phyloP scores from a whole-genome alignment of 1,139 yeast species.

The Geotrichum aggregatum region DNA sequence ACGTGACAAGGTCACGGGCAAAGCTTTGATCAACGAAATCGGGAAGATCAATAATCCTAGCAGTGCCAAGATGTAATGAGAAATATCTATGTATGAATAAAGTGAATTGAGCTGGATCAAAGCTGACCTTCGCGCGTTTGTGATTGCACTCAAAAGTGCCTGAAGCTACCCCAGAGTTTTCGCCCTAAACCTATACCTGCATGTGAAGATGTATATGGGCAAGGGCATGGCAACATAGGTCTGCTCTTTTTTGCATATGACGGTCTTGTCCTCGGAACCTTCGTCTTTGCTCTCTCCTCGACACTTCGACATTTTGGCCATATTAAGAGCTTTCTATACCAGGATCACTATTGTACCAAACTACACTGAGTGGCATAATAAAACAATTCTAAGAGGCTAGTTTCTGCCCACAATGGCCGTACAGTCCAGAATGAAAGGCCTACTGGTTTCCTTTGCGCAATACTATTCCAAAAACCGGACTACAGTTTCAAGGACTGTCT shows the following conservation, averaged over 20 bases:
- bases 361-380: too few species aligned
- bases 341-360: too few species aligned
- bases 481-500: conserved; percentile 31
- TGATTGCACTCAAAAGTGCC: too few species aligned
- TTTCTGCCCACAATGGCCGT: conserved; percentile 11
- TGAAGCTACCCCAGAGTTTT: neutral
- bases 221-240: neutral
- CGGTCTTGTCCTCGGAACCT: neutral
- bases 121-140: too few species aligned
- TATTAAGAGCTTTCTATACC: too few species aligned
- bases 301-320: too few species aligned
- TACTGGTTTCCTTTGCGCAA: conserved; percentile 16
- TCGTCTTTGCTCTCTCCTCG: neutral
- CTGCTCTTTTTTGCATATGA: too few species aligned
- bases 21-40: conserved; percentile 33
- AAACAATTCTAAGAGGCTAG: too few species aligned
- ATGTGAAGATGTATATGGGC: neutral
- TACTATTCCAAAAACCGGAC: conserved; percentile 30
- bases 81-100: too few species aligned
- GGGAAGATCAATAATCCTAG: conserved; percentile 28
- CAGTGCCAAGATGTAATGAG: conserved; percentile 27
- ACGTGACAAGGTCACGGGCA: conserved; percentile 34
- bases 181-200: neutral
- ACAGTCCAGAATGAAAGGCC: conserved; percentile 19
- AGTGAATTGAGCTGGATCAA: too few species aligned